Percentiles rank a stretch among this genome's conserved stretches.
phyloP scores from a whole-genome alignment of 768 basidiomycete species.

The Pisolithus marmoratus region DNA sequence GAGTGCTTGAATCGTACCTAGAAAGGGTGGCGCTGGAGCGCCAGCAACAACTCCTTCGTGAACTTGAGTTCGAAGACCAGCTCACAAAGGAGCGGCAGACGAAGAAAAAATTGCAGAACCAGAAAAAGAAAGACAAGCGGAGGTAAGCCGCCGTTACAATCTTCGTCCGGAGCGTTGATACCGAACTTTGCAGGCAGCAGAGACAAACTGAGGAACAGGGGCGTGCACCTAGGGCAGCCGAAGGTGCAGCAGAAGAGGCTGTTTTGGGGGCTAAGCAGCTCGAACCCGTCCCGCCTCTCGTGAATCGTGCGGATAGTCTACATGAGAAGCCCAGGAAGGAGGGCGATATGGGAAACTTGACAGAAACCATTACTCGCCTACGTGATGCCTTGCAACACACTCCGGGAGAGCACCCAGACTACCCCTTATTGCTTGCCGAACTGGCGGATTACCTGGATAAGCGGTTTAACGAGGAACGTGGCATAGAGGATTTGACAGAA shows the following conservation, averaged over 20 bases:
- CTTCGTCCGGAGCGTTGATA: slow-evolving; percentile 1
- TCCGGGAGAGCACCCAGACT: no score
- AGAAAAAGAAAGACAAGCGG: slow-evolving; percentile 99
- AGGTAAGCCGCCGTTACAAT: slow-evolving; percentile 42
- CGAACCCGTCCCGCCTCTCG: slow-evolving; percentile 24
- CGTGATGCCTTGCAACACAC: no score
- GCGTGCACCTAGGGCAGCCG: slow-evolving; percentile 74
- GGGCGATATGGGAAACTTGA: no score
- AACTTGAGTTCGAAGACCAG: slow-evolving; percentile 95
- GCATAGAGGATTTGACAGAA: no score
- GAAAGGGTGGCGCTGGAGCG: slow-evolving; percentile 96
- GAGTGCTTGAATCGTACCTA: slow-evolving; percentile 92
- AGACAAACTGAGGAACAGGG: slow-evolving; percentile 93
- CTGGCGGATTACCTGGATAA: no score
- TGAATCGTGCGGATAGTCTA: no score
- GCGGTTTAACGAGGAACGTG: no score
- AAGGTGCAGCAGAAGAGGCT: slow-evolving; percentile 82
- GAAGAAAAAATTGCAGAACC: slow-evolving; percentile 88
- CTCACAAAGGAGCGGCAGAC: slow-evolving; percentile 79
- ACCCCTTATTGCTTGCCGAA: no score
- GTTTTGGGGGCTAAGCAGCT: slow-evolving; percentile 69
- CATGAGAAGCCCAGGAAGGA: no score
- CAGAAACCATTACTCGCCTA: no score
- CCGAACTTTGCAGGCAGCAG: slow-evolving; percentile 58
- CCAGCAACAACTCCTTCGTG: slow-evolving; percentile 86